A percentile compares a stretch with the other conserved stretches of the same genome.
phyloP scores from a whole-genome alignment of 345 rosid species.

The Orychophragmus violaceus region DNA sequence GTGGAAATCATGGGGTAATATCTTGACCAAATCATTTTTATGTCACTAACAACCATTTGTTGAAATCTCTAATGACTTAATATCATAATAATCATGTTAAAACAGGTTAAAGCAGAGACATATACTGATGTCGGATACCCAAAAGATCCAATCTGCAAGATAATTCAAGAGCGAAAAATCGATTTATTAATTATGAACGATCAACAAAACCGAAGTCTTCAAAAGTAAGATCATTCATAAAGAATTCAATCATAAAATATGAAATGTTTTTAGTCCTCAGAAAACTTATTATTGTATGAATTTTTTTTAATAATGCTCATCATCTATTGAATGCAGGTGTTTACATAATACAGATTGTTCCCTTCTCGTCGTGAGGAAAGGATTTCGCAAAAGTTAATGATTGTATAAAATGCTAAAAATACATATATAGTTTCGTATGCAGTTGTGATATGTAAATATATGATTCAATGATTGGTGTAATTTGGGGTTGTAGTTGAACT shows the following conservation, averaged over 20 bases:
- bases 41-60: background rate
- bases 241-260: background rate
- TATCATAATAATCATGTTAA: background rate
- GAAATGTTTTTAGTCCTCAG: background rate
- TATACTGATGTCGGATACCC: constrained; percentile 34
- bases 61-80: background rate
- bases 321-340: constrained; percentile 14
- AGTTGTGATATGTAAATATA: background rate
- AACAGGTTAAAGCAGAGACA: constrained; percentile 42
- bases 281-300: background rate
- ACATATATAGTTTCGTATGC: background rate
- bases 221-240: constrained; percentile 25
- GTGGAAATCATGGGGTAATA: constrained; percentile 41
- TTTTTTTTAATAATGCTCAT: background rate
- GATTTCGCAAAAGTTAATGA: background rate
- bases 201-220: constrained; percentile 17
- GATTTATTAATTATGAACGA: constrained; percentile 29
- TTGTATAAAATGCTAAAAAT: background rate
- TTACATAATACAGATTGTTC: constrained; percentile 4
- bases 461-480: background rate
- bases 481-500: background rate
- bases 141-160: constrained; percentile 27
- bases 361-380: constrained; percentile 5
- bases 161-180: constrained; percentile 25
- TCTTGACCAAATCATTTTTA: background rate